Conservation (phyloP, 176 grass and related monocot genomes). For the Puya raimondii region DNA sequence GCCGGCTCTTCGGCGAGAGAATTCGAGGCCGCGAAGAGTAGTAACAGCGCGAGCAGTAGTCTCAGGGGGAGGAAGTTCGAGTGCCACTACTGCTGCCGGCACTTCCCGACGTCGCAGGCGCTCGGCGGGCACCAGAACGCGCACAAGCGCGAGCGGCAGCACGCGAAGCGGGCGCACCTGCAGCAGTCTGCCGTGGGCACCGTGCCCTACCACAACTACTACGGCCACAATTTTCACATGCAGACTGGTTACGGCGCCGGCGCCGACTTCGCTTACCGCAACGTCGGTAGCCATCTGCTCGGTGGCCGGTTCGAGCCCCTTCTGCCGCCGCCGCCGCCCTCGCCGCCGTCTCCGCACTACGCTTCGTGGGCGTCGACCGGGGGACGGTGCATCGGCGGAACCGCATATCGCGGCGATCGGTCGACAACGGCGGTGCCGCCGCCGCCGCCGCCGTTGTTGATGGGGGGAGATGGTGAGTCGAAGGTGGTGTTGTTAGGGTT, state of each 20-base stretch:
- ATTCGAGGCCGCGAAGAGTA: neutral
- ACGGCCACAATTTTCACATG: neutral
- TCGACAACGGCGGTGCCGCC: constrained; percentile 22
- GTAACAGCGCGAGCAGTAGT: neutral
- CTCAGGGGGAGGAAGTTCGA: constrained; percentile 37
- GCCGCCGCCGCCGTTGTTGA: constrained; percentile 8
- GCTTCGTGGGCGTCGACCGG: constrained; percentile 45
- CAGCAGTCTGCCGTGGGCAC: constrained; percentile 60
- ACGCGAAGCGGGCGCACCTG: constrained; percentile 62
- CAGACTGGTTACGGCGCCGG: neutral
- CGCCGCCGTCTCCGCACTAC: constrained; percentile 48
- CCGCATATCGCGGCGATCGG: no score
- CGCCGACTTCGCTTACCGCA: constrained; percentile 24
- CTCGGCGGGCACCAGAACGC: constrained; percentile 49
- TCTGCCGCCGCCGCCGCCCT: constrained; percentile 20
- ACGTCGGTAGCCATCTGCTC: constrained; percentile 38
- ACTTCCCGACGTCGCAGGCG: constrained; percentile 70
- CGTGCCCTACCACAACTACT: constrained; percentile 31
- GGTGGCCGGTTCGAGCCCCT: constrained; percentile 25
- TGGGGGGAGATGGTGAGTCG: constrained; percentile 27
- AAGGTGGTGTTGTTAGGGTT: neutral
- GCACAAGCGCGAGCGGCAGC: constrained; percentile 54
- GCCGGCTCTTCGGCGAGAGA: neutral
- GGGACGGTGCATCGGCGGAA: constrained; percentile 31
- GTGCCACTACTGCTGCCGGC: constrained; percentile 89